Evolutionary conservation across 768 basidiomycete genomes (phyloP).

Genomic region (Xerocomus brunneocitrinus): DNA sequence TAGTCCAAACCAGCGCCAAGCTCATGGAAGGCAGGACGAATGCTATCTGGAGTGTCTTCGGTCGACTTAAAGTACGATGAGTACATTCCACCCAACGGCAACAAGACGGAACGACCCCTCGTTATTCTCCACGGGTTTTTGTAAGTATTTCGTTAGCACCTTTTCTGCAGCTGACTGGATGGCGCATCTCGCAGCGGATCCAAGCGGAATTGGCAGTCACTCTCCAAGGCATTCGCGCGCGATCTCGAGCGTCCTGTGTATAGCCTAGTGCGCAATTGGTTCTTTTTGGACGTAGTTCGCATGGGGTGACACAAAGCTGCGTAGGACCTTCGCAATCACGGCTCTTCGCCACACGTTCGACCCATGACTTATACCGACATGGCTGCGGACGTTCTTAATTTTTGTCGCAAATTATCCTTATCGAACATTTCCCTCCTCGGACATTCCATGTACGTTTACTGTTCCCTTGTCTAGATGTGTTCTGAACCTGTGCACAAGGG

Average conservation of each 20-base stretch:
- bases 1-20: background rate
- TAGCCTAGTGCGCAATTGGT: conserved; percentile 47
- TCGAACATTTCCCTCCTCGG: conserved; percentile 71
- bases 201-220: conserved; percentile 84
- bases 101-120: conserved; percentile 39
- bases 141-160: conserved; percentile 32
- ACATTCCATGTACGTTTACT: conserved; percentile 74
- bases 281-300: background rate
- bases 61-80: conserved; percentile 32
- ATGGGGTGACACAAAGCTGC: background rate
- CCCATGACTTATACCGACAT: conserved; percentile 76
- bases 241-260: conserved; percentile 68
- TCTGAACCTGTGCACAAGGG: conserved; percentile 45
- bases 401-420: conserved; percentile 52
- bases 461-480: background rate
- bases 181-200: conserved; percentile 53
- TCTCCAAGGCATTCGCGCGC: conserved; percentile 70
- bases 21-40: conserved; percentile 20
- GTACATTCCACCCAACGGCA: conserved; percentile 25
- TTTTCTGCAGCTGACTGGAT: conserved; percentile 2
- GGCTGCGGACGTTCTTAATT: conserved; percentile 73
- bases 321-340: conserved; percentile 89
- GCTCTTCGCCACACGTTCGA: conserved; percentile 66
- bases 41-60: conserved; percentile 14
- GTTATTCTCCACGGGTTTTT: conserved; percentile 64